A percentile compares a stretch with the other conserved stretches of the same genome.
phyloP scores from a whole-genome alignment of 257 asterid species.

The Salvia miltiorrhiza region DNA sequence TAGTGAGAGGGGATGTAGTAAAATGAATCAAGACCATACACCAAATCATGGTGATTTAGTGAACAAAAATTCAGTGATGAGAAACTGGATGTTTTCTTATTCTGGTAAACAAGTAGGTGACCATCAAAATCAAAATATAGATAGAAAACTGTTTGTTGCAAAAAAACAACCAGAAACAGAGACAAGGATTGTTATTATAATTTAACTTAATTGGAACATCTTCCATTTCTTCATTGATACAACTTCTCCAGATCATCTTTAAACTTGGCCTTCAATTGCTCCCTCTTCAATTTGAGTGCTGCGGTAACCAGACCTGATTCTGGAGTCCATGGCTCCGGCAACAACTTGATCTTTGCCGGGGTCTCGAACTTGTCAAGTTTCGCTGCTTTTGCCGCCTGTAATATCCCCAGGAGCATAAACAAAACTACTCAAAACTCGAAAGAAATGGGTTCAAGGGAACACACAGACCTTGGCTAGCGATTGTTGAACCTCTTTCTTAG shows the following conservation, averaged over 20 bases:
- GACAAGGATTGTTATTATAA: neutral
- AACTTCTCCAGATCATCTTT: constrained; percentile 58
- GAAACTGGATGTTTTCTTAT: neutral
- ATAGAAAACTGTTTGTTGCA: neutral
- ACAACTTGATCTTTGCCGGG: constrained; percentile 73
- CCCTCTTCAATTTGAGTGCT: constrained; percentile 85
- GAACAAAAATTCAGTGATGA: neutral
- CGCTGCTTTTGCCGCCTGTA: constrained; percentile 65
- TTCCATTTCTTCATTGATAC: constrained; percentile 41
- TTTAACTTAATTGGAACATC: neutral
- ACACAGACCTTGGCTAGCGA: constrained; percentile 66
- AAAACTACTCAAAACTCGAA: neutral
- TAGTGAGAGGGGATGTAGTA: neutral
- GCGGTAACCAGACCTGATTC: constrained; percentile 91
- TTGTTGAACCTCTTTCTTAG: constrained; percentile 64
- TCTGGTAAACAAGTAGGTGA: neutral
- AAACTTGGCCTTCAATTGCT: constrained; percentile 61
- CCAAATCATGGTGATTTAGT: neutral
- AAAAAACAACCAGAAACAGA: neutral
- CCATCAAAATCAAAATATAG: neutral
- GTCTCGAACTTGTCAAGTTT: constrained; percentile 75
- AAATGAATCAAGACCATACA: neutral
- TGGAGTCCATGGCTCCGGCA: constrained; percentile 93
- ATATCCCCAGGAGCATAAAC: neutral
- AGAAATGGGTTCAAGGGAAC: neutral